Conservation (phyloP, 129 eudicot species). For the Artemisia annua region DNA sequence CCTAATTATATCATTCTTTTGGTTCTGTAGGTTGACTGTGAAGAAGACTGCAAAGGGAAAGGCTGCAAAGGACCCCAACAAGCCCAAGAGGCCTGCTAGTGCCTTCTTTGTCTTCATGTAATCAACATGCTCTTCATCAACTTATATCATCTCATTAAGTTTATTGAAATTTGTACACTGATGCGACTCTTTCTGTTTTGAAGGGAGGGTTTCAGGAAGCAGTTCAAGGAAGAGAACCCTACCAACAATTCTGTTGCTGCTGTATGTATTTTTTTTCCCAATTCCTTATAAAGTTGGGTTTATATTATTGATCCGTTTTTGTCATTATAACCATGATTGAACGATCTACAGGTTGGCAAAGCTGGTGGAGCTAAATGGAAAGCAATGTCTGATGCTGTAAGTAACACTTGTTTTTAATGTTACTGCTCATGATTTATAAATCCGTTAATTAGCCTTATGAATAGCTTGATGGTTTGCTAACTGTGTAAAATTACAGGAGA, state of each 20-base stretch:
- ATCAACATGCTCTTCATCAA: background rate
- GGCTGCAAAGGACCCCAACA: conserved; percentile 84
- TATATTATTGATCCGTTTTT: background rate
- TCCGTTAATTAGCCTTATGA: background rate
- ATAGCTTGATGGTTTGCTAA: background rate
- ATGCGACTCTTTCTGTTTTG: background rate
- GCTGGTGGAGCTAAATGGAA: conserved; percentile 88
- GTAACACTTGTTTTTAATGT: background rate
- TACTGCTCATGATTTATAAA: too few species aligned
- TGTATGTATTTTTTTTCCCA: conserved; percentile 40
- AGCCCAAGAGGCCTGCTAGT: conserved; percentile 86
- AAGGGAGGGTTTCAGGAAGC: conserved; percentile 74
- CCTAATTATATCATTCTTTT: background rate
- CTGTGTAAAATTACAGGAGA: conserved; percentile 43
- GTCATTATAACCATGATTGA: background rate
- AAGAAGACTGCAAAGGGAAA: conserved; percentile 55
- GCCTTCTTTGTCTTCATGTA: conserved; percentile 91
- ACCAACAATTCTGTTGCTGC: conserved; percentile 68
- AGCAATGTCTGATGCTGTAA: conserved; percentile 58
- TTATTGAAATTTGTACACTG: background rate
- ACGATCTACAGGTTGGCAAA: conserved; percentile 64
- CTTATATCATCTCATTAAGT: too few species aligned
- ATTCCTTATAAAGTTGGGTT: background rate
- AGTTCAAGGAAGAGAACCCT: conserved; percentile 69
- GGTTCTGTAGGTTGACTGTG: conserved; percentile 60